Evolutionary conservation across 1,284 basidiomycete genomes (phyloP).

Genomic region (Cutaneotrichosporon sp.): DNA sequence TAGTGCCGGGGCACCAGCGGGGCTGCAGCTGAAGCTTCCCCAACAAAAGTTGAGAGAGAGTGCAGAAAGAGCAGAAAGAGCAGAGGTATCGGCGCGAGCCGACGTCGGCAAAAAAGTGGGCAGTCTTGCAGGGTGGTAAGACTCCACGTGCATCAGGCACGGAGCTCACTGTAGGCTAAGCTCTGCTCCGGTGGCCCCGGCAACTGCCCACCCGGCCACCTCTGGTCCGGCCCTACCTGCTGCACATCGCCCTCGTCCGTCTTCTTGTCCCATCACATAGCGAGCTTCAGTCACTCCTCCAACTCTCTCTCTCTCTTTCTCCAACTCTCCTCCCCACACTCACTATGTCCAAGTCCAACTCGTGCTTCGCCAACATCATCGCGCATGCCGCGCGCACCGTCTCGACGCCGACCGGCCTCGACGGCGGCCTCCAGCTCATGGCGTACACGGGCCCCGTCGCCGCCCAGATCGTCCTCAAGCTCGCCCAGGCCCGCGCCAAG

Average conservation of each 20-base stretch:
- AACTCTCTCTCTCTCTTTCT: background rate
- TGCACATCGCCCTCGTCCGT: too few relatives aligned
- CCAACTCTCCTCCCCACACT: conserved; percentile 1
- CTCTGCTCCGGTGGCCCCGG: background rate
- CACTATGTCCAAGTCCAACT: conserved; percentile 16
- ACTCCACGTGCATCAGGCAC: conserved; percentile 1
- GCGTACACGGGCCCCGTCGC: conserved; percentile 48
- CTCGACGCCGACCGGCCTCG: conserved; percentile 44
- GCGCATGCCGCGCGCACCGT: conserved; percentile 36
- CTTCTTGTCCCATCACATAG: background rate
- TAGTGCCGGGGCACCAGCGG: too few relatives aligned
- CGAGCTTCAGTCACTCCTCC: background rate
- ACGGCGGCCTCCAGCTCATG: conserved; percentile 47
- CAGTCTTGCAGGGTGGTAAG: too few relatives aligned
- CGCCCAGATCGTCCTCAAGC: conserved; percentile 40
- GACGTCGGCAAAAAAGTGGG: conserved; percentile 6
- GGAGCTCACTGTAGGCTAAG: background rate
- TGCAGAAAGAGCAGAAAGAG: too few relatives aligned
- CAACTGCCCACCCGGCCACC: background rate
- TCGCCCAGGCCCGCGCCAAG: conserved; percentile 33
- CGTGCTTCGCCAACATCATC: conserved; percentile 22
- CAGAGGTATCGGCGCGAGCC: background rate
- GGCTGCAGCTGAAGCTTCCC: background rate
- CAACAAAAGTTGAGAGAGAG: background rate
- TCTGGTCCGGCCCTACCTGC: background rate